Evolutionary conservation across 2,329 filamentous ascomycete genomes (phyloP), one percentile per base, ranked within the genome.

Genomic region (Fusarium xylarioides): DNA sequence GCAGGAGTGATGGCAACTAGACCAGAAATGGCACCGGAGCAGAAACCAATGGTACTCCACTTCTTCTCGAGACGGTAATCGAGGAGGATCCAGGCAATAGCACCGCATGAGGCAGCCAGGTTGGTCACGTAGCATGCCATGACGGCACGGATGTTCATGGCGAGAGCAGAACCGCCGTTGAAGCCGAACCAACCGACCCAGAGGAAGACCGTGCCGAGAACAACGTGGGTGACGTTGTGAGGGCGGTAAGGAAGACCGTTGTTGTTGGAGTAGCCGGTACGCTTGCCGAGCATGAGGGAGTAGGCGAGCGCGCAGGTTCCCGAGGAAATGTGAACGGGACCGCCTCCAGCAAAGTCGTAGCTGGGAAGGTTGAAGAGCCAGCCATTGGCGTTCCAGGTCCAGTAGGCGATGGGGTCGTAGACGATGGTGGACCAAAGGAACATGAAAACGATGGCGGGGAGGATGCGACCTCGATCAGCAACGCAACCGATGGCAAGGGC

Each of bases 121-220:
- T 97, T 95, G 66, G 95, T 97, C 71, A 95, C 93, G 55, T 96
- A 89, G 77, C 92, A 93, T 60, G 95, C 95, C 92, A 97, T 95
- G 81, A 97, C 87, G 60, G 95, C 93, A 68, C 95, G 93, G 76
- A 97, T 85, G 84, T 96, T 97, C 73, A 94, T 93, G 66, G 89
- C 88, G 47, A 97, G 87, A 5, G 94, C 95, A 7, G 92, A 89
- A 70, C 95, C 95, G 60, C 93, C 95, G 82, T 97, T 98, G 89
- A 98, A 98, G 54, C 95, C 95, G 80, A 97, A 96, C 95, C 95
- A 98, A 66, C 95, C 95, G 50, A 97, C 93, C 95, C 95, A 98
- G 55, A 97, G 87, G 82, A 92, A 88, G 32, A 91, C 88, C 8
- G 92, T 93, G 28, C 92, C 92, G 52, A 94, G 86, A 53, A 93